phyloP scores from a whole-genome alignment of 2,329 filamentous ascomycete species.

The Sarocladiaceae sp. region DNA sequence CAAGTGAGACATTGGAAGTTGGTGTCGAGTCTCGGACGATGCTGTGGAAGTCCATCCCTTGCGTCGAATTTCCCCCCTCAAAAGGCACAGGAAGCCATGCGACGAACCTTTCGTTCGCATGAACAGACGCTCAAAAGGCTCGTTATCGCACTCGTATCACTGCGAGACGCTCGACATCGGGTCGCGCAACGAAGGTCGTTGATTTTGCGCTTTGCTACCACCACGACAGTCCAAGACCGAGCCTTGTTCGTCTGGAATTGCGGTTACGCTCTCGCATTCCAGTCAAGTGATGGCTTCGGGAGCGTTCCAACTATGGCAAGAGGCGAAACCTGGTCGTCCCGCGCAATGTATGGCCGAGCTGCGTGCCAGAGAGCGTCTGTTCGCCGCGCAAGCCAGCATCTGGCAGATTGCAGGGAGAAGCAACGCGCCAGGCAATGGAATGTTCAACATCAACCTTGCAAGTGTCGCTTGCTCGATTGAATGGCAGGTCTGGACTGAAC shows the following conservation, averaged over 20 bases:
- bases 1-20: constrained; percentile 4
- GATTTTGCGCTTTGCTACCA: not conserved
- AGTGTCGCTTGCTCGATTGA: not conserved
- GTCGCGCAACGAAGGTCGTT: not conserved
- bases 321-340: not conserved
- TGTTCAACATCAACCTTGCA: not conserved
- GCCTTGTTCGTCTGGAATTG: not conserved
- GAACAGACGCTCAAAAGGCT: no score
- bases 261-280: constrained; percentile 1
- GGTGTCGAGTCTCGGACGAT: not conserved
- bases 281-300: constrained; percentile 4
- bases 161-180: no score
- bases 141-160: no score
- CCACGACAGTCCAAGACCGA: not conserved
- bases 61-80: not conserved
- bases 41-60: not conserved
- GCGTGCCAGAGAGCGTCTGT: constrained; percentile 4
- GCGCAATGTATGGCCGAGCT: not conserved
- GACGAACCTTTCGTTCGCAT: no score
- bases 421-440: constrained; percentile 2
- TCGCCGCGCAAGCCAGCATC: not conserved
- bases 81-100: not conserved
- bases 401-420: constrained; percentile 4
- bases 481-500: not conserved
- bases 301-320: not conserved